These are phyloP conservation scores for Diaporthe sp. DNA, from an alignment of 2,329 filamentous ascomycete species.

Conservation along the genomic window DNA sequence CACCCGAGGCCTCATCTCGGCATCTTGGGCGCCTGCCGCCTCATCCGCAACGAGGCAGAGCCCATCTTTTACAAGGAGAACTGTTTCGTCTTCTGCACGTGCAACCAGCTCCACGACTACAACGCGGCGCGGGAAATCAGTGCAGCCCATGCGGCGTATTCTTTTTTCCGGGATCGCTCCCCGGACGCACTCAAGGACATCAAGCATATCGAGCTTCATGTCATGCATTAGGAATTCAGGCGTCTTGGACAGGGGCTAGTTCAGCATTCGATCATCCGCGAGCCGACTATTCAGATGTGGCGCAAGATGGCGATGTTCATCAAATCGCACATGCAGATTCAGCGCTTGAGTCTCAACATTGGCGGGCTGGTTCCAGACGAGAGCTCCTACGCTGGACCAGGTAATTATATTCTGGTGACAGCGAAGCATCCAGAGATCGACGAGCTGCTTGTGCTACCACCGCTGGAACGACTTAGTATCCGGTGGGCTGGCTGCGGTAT, in stretches of 20 bases:
- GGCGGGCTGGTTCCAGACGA: not conserved
- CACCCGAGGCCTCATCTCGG: not conserved
- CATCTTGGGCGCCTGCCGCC: not conserved
- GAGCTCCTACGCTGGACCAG: fast-evolving
- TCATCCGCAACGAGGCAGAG: not conserved
- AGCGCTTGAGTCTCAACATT: not conserved
- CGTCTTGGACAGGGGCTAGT: not conserved
- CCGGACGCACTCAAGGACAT: not conserved
- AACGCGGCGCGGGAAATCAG: not conserved
- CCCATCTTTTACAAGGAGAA: not conserved
- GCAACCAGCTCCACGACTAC: conserved; percentile 2
- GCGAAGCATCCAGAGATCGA: not conserved
- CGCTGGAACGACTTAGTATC: not conserved
- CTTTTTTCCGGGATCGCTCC: not conserved
- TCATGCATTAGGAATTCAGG: not conserved
- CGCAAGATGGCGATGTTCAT: not conserved
- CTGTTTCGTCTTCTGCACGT: conserved; percentile 5
- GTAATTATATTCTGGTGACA: not conserved
- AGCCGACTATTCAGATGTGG: not conserved
- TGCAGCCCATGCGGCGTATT: not conserved
- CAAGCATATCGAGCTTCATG: not conserved
- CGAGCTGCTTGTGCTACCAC: not conserved
- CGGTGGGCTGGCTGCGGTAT: not conserved
- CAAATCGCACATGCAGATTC: not conserved
- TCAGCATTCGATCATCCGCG: not conserved